These are phyloP conservation scores for Bacterosira constricta DNA, from an alignment of 108 stramenopile species.

Conservation along the genomic window DNA sequence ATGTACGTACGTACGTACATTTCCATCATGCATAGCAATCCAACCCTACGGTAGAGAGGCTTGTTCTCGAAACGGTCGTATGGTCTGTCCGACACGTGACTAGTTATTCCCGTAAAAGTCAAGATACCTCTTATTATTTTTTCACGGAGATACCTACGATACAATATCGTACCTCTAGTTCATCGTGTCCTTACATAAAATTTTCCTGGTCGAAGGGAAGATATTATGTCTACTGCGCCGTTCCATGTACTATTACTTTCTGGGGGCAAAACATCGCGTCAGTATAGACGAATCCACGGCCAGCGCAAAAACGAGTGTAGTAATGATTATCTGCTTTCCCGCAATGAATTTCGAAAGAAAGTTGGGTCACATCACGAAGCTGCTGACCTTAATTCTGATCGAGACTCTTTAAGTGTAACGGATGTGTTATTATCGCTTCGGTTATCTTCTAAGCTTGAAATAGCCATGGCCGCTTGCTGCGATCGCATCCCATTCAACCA, in stretches of 20 bases:
- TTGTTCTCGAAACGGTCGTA: too few relatives aligned
- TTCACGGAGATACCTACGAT: too few relatives aligned
- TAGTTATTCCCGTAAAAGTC: too few relatives aligned
- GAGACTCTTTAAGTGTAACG: not conserved
- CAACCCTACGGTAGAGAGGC: too few relatives aligned
- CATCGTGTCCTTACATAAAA: too few relatives aligned
- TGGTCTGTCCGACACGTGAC: too few relatives aligned
- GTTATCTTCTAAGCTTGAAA: constrained; percentile 29
- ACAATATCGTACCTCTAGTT: too few relatives aligned
- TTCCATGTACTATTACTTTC: constrained; percentile 38
- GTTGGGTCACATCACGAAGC: constrained; percentile 4
- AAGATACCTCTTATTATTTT: too few relatives aligned
- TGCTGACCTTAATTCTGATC: not conserved
- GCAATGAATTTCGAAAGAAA: constrained; percentile 31
- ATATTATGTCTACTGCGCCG: not conserved
- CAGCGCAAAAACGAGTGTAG: not conserved
- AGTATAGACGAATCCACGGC: not conserved
- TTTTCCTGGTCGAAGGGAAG: too few relatives aligned
- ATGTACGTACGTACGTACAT: too few relatives aligned
- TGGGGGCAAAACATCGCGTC: constrained; percentile 9
- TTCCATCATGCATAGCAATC: too few relatives aligned
- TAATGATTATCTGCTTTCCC: constrained; percentile 28
- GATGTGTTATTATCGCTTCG: constrained; percentile 4
- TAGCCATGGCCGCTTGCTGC: constrained; percentile 36
- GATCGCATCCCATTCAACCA: constrained; percentile 14